These are phyloP conservation scores for Wickerhamomyces sydowiorum DNA, from an alignment of 805 yeast species.

Conservation along the genomic window DNA sequence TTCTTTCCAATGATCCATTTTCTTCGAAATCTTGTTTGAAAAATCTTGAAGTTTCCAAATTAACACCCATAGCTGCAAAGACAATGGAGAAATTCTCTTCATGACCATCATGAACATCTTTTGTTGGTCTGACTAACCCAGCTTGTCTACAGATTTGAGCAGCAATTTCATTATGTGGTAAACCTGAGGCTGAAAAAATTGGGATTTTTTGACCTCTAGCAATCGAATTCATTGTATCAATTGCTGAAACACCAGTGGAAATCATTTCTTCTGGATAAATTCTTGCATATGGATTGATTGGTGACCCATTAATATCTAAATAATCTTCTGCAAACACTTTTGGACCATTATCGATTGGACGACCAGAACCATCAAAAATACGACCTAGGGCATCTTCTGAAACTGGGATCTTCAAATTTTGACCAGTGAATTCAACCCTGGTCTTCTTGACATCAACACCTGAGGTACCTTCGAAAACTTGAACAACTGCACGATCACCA, in stretches of 20 bases:
- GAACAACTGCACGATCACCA: conserved; percentile 96
- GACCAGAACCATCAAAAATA: conserved; percentile 97
- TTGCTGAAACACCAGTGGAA: conserved; percentile 97
- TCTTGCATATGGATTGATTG: conserved; percentile 97
- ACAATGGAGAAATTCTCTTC: conserved; percentile 99
- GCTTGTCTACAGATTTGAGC: conserved; percentile 99
- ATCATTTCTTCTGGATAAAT: conserved; percentile 99
- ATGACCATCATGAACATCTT: conserved; percentile 99
- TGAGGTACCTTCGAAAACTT: conserved; percentile 98
- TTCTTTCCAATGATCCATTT: conserved; percentile 97
- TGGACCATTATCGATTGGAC: conserved; percentile 98
- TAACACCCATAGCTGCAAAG: conserved; percentile 99
- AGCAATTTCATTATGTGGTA: conserved; percentile 99
- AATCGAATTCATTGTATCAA: conserved; percentile 98
- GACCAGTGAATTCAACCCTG: conserved; percentile 94
- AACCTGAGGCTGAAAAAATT: conserved; percentile 97
- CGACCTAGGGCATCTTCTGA: conserved; percentile 97
- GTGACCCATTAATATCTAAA: conserved; percentile 97
- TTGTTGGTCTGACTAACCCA: conserved; percentile 97
- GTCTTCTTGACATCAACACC: conserved; percentile 99
- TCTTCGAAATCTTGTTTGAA: conserved; percentile 99
- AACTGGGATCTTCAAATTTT: conserved; percentile 87
- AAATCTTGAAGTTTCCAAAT: conserved; percentile 96
- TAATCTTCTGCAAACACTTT: conserved; percentile 98
- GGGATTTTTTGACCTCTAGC: conserved; percentile 99